Base-by-base conservation (phyloP, 495 filamentous ascomycete species). In the Xylaria palmicola region DNA sequence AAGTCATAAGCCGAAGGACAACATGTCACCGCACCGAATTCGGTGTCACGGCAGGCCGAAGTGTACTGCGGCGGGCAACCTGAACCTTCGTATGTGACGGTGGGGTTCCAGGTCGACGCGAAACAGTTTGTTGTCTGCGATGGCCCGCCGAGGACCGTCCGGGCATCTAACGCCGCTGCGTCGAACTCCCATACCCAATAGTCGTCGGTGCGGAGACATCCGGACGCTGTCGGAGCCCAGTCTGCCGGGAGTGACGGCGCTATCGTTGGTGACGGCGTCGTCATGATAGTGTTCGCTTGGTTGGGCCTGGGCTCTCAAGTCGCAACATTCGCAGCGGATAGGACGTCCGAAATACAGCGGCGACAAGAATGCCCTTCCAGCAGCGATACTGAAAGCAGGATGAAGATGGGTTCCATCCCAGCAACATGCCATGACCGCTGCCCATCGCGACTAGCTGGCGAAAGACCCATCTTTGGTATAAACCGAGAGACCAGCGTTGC, bases 121-220 rank as follows among this genome's bases (percentile, higher is more conserved):
- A 72, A 57, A 56, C 70, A 72, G 15, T 65, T 49, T 1, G 64
- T 56, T 15, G 58, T 67, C 45, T 72, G 68, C 30, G 68, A 66
- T 22, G 70, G 68, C 0, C 70, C 70, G n/a, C 70, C 70, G 1
- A 72, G 54, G 8, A 71, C 70, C 0, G 70, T 72, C 19, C 65
- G 59, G 3, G 55, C 50, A 26, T 72, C 66, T 0, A 6, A 4
- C 0, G 7, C 6, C 15, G 20, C 20, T 10, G 6, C 12, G 17
- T 52, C 29, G 19, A 62, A 67, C 17, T 66, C 61, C 70, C 70
- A 72, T 15, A 70, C 62, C 70, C 70, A 72, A 40, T 49, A 66
- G 49, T 72, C 70, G n/a, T 29, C 47, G 6, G 41, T 54, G 44
- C 50, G 47, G 19, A 66, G 54, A 44, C 70, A 72, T 3, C 62